Conservation (phyloP, 805 yeast genomes). For the Candida xyloterini region DNA sequence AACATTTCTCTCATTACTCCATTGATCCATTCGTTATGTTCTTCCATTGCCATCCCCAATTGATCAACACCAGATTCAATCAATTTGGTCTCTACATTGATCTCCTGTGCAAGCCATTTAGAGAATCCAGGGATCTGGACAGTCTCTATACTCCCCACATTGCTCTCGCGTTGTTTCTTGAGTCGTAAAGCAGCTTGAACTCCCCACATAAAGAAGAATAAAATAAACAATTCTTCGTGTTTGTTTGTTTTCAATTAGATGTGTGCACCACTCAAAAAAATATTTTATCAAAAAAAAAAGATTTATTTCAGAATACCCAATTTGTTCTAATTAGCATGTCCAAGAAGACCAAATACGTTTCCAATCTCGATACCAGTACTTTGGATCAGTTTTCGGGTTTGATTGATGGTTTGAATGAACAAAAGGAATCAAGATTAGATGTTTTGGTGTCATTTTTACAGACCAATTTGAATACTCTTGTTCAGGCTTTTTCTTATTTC, state of each 20-base stretch:
- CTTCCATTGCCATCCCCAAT: conserved; percentile 24
- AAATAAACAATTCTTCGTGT: conserved; percentile 15
- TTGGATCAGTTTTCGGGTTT: conserved; percentile 18
- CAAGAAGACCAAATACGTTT: conserved; percentile 19
- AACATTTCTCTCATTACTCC: conserved; percentile 27
- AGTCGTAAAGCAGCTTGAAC: conserved; percentile 23
- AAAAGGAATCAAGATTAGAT: conserved; percentile 27
- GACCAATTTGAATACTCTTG: conserved; percentile 30
- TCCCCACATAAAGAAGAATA: conserved; percentile 28
- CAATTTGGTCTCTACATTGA: conserved; percentile 25
- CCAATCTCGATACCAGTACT: conserved; percentile 17
- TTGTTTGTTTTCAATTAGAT: conserved; percentile 15
- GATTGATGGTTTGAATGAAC: conserved; percentile 15
- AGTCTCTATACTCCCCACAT: conserved; percentile 11
- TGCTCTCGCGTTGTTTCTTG: conserved; percentile 12
- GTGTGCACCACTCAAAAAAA: conserved; percentile 8
- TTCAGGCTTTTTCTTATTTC: conserved; percentile 41
- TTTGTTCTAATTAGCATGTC: conserved; percentile 25
- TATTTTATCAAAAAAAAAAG: conserved; percentile 1
- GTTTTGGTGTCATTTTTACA: conserved; percentile 29
- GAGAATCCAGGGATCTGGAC: conserved; percentile 31
- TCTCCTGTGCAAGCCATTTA: conserved; percentile 34
- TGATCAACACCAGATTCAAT: conserved; percentile 25
- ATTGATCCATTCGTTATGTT: conserved; percentile 31
- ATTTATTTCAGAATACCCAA: too few relatives aligned